A percentile compares a stretch with the other conserved stretches of the same genome.
These are phyloP conservation scores for Hortiboletus campestris DNA, from an alignment of 768 basidiomycete genomes.

Conservation along the genomic window DNA sequence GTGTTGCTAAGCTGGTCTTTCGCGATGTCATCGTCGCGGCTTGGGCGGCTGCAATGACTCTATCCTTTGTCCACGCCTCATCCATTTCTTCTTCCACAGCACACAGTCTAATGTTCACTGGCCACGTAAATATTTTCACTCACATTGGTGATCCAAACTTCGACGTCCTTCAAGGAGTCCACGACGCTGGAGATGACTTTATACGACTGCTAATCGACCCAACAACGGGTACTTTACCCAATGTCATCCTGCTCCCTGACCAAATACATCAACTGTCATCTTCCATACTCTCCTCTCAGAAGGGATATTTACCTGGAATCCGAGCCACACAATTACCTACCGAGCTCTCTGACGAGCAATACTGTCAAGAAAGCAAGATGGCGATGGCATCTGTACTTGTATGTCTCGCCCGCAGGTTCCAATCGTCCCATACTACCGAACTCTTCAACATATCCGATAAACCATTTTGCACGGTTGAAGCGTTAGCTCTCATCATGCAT, in stretches of 20 bases:
- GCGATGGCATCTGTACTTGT: slow-evolving; percentile 43
- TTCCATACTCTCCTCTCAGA: slow-evolving; percentile 37
- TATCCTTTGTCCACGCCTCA: slow-evolving; percentile 25
- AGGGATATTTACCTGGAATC: slow-evolving; percentile 35
- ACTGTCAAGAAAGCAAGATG: slow-evolving; percentile 23
- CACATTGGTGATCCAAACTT: slow-evolving; percentile 34
- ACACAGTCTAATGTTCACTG: slow-evolving; percentile 15
- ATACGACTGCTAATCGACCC: slow-evolving; percentile 33
- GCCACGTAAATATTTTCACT: slow-evolving; percentile 23
- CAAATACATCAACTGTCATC: slow-evolving; percentile 35
- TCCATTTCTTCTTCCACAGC: slow-evolving; percentile 22
- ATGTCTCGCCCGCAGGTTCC: slow-evolving; percentile 45
- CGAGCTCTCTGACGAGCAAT: slow-evolving; percentile 29
- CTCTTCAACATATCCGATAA: slow-evolving; percentile 25
- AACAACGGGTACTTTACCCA: slow-evolving; percentile 40
- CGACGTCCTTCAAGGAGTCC: slow-evolving; percentile 36
- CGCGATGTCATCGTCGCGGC: slow-evolving; percentile 40
- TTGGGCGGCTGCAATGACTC: slow-evolving; percentile 35
- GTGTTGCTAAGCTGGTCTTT: slow-evolving; percentile 27
- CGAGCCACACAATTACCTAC: slow-evolving; percentile 21
- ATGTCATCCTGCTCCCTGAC: slow-evolving; percentile 41
- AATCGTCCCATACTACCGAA: slow-evolving; percentile 29
- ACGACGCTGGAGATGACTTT: slow-evolving; percentile 33
- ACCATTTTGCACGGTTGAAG: slow-evolving; percentile 33
- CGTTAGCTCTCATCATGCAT: slow-evolving; percentile 44